These are phyloP conservation scores for Xylaria nigripes DNA, from an alignment of 495 filamentous ascomycete species.

Conservation along the genomic window DNA sequence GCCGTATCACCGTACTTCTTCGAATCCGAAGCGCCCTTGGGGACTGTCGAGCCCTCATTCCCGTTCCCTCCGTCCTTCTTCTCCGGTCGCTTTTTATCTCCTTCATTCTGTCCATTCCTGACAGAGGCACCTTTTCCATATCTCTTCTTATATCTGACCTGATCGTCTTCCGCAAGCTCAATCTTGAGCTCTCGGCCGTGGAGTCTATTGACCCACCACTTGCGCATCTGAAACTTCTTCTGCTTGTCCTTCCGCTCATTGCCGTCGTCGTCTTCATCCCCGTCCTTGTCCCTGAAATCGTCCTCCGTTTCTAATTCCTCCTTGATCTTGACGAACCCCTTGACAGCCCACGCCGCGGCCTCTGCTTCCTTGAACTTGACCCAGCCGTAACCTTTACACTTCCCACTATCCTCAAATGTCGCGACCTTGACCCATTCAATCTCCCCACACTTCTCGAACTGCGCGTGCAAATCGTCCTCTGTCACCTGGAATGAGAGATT, in stretches of 20 bases:
- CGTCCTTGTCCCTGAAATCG: slow-evolving; percentile 48
- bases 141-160: slow-evolving; percentile 81
- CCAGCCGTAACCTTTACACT: slow-evolving; percentile 97
- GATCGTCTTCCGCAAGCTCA: slow-evolving; percentile 88
- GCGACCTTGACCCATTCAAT: slow-evolving; percentile 75
- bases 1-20: slow-evolving; percentile 30
- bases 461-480: slow-evolving; percentile 68
- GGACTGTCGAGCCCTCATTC: slow-evolving; percentile 13
- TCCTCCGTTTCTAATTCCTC: slow-evolving; percentile 48
- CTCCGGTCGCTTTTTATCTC: slow-evolving; percentile 10
- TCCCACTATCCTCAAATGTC: slow-evolving; percentile 92
- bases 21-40: slow-evolving; percentile 15
- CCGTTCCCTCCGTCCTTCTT: slow-evolving; percentile 12
- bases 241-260: slow-evolving; percentile 24
- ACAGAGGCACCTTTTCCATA: slow-evolving; percentile 59
- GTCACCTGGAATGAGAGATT: slow-evolving; percentile 81
- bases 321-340: slow-evolving; percentile 62
- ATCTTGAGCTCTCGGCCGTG: slow-evolving; percentile 71
- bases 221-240: slow-evolving; percentile 53
- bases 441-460: slow-evolving; percentile 76
- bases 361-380: slow-evolving; percentile 76
- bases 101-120: slow-evolving; percentile 25
- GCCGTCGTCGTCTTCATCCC: slow-evolving; percentile 25
- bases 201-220: slow-evolving; percentile 76
- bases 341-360: slow-evolving; percentile 68